A percentile compares a stretch with the other conserved stretches of the same genome.
Evolutionary conservation across 1,284 basidiomycete species (phyloP).

Genomic region (Ceratorhiza oryzae-sativae): DNA sequence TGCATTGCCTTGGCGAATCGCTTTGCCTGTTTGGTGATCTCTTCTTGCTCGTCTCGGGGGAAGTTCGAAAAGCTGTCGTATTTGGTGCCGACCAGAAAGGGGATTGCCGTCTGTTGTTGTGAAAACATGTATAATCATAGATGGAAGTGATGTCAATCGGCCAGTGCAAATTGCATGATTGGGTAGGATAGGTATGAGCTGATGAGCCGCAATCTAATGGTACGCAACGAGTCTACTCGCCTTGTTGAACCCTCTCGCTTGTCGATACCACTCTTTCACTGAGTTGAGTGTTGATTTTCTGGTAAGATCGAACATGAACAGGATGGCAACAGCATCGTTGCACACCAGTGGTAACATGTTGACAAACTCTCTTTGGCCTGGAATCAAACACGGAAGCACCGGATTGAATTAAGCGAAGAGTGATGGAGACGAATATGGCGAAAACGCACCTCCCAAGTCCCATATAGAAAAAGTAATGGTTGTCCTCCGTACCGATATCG

Average conservation of each 20-base stretch:
- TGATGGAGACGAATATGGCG: background rate
- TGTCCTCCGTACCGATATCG: conserved; percentile 94
- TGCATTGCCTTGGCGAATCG: conserved; percentile 98
- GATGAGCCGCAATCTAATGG: conserved; percentile 12
- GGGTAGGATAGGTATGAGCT: background rate
- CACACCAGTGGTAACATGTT: conserved; percentile 98
- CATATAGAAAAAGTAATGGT: conserved; percentile 99
- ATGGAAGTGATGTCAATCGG: background rate
- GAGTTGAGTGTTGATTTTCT: conserved; percentile 96
- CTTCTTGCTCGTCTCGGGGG: conserved; percentile 96
- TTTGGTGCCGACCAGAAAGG: conserved; percentile 96
- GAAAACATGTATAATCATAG: too few species aligned
- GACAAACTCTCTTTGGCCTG: conserved; percentile 92
- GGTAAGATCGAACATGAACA: conserved; percentile 99
- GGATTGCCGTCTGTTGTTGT: conserved; percentile 83
- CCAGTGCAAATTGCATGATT: background rate
- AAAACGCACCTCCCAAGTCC: conserved; percentile 80
- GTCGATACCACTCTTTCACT: conserved; percentile 99
- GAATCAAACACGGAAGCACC: background rate
- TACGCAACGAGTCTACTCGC: conserved; percentile 54
- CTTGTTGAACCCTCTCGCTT: conserved; percentile 98
- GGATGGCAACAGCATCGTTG: conserved; percentile 97
- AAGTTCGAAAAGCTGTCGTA: conserved; percentile 97
- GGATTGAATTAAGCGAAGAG: background rate
- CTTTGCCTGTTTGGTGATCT: conserved; percentile 96